Evolutionary conservation across 2,329 filamentous ascomycete genomes (phyloP).

Genomic region (Fusarium praegraminearum): DNA sequence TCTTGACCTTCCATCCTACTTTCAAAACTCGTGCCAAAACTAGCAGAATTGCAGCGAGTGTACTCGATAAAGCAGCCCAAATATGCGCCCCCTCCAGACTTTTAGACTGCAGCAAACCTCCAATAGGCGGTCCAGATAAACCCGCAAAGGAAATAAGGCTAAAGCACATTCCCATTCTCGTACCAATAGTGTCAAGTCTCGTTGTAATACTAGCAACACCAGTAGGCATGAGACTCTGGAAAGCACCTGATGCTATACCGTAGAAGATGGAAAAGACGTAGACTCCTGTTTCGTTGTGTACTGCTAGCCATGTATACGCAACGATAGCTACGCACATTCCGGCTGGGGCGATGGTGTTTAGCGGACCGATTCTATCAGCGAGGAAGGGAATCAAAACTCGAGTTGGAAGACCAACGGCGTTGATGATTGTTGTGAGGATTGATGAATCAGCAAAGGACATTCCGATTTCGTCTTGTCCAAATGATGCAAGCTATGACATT

Average conservation of each 20-base stretch:
- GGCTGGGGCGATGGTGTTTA: slow-evolving; percentile 52
- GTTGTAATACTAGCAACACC: slow-evolving; percentile 56
- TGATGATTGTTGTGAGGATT: slow-evolving; percentile 55
- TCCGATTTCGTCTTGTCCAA: slow-evolving; percentile 48
- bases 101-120: slow-evolving; percentile 46
- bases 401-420: slow-evolving; percentile 55
- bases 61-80: slow-evolving; percentile 52
- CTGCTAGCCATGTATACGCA: slow-evolving; percentile 54
- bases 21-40: slow-evolving; percentile 29
- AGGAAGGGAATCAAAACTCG: slow-evolving; percentile 54
- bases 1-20: slow-evolving; percentile 36
- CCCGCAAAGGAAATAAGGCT: slow-evolving; percentile 54
- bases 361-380: slow-evolving; percentile 53
- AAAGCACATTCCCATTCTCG: slow-evolving; percentile 58
- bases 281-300: slow-evolving; percentile 49
- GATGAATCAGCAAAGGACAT: slow-evolving; percentile 53
- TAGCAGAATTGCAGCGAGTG: slow-evolving; percentile 44
- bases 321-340: slow-evolving; percentile 49
- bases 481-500: slow-evolving; percentile 40
- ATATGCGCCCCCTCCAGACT: slow-evolving; percentile 49
- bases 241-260: slow-evolving; percentile 49
- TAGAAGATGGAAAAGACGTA: slow-evolving; percentile 54
- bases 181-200: slow-evolving; percentile 54
- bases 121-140: slow-evolving; percentile 56
- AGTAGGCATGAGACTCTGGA: slow-evolving; percentile 57